These are phyloP conservation scores for Teratosphaeria nubilosa DNA, from an alignment of 2,329 filamentous ascomycete genomes.

Conservation along the genomic window DNA sequence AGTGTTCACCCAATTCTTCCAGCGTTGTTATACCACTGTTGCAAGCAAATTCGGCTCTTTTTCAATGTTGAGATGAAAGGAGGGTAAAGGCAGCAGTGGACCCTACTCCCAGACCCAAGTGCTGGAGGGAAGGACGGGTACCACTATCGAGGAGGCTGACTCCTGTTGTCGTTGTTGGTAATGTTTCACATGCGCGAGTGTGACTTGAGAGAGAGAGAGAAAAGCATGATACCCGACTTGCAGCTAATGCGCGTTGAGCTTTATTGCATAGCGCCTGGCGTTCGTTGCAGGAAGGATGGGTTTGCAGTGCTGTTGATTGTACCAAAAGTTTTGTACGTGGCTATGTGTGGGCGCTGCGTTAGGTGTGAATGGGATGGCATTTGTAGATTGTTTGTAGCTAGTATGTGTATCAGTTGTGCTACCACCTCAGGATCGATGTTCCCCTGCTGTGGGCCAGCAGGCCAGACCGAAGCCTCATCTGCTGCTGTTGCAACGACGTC, in stretches of 20 bases:
- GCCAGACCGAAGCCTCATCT: neutral
- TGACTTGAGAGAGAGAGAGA: neutral
- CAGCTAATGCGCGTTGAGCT: neutral
- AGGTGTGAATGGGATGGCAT: neutral
- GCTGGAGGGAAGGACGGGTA: slow-evolving; percentile 29
- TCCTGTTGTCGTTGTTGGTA: neutral
- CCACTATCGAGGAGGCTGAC: neutral
- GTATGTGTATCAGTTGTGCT: neutral
- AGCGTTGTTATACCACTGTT: neutral
- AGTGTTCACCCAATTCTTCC: no score
- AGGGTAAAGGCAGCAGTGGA: slow-evolving; percentile 4
- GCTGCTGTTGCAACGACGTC: neutral
- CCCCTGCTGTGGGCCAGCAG: neutral
- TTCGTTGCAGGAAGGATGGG: slow-evolving; percentile 8
- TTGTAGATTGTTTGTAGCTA: neutral
- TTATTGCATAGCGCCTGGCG: slow-evolving; percentile 3
- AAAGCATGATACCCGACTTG: slow-evolving; percentile 8
- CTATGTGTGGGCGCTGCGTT: neutral
- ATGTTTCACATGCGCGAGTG: neutral
- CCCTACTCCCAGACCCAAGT: slow-evolving; percentile 26
- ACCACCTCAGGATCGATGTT: neutral
- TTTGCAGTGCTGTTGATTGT: neutral
- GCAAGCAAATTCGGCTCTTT: neutral
- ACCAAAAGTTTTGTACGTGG: neutral
- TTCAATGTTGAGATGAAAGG: neutral